Conservation (phyloP, 305 asterid genomes). For the Coffea humblotiana region DNA sequence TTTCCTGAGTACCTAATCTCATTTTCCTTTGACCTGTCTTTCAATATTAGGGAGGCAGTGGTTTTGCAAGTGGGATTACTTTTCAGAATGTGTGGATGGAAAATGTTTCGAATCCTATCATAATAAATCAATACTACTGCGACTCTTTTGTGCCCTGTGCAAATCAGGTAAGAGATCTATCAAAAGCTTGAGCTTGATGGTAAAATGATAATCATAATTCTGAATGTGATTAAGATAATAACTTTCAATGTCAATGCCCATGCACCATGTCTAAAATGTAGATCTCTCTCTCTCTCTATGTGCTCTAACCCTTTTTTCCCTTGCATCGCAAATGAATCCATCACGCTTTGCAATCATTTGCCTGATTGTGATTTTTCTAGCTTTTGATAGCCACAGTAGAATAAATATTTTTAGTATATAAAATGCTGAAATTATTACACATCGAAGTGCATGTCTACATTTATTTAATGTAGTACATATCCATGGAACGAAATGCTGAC, state of each 20-base stretch:
- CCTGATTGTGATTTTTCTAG: neutral
- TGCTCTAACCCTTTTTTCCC: neutral
- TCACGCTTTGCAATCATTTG: neutral
- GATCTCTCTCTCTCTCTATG: neutral
- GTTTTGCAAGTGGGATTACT: constrained; percentile 55
- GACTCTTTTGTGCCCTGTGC: constrained; percentile 57
- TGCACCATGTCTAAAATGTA: neutral
- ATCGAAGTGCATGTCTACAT: neutral
- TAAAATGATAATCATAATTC: neutral
- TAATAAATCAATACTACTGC: constrained; percentile 82
- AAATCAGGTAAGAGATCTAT: constrained; percentile 57
- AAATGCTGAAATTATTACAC: neutral
- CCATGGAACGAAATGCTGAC: neutral
- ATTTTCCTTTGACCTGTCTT: constrained; percentile 1
- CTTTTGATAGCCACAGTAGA: neutral
- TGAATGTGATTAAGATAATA: neutral
- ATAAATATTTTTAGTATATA: neutral
- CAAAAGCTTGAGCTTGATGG: neutral
- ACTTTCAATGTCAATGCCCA: neutral
- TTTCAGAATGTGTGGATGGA: constrained; percentile 66
- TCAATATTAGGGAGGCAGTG: constrained; percentile 72
- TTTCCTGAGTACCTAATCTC: neutral
- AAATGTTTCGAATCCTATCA: constrained; percentile 79
- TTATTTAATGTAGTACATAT: neutral
- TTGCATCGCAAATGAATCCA: neutral